phyloP scores from a whole-genome alignment of 192 early-diverging fungal species.

The Phycomyces nitens region DNA sequence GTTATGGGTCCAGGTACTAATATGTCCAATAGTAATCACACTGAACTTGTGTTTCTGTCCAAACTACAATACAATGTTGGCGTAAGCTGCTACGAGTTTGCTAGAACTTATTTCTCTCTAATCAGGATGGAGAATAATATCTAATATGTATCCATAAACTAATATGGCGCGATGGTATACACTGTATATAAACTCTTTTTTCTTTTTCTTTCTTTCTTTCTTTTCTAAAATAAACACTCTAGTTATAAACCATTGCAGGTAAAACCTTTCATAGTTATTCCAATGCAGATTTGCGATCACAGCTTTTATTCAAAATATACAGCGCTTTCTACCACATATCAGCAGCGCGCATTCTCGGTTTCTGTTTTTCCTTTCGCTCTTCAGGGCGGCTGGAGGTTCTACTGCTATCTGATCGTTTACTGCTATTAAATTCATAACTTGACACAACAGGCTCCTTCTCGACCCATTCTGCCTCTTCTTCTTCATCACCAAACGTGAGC shows the following conservation, averaged over 20 bases:
- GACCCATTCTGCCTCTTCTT: slow-evolving; percentile 14
- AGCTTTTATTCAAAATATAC: neutral
- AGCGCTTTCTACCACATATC: slow-evolving; percentile 10
- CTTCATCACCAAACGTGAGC: neutral
- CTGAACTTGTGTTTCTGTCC: slow-evolving; percentile 12
- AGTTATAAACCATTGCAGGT: too few relatives aligned
- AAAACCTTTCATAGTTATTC: too few relatives aligned
- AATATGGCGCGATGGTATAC: neutral
- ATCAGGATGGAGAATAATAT: slow-evolving; percentile 4
- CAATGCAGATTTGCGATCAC: too few relatives aligned
- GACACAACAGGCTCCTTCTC: slow-evolving; percentile 15
- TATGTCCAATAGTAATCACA: neutral
- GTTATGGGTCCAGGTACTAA: neutral
- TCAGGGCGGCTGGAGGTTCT: neutral
- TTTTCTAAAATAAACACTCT: too few relatives aligned
- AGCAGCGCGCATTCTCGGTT: slow-evolving; percentile 2
- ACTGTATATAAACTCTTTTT: too few relatives aligned
- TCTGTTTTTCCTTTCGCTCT: neutral
- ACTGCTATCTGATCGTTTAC: neutral
- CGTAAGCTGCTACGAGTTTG: slow-evolving; percentile 12
- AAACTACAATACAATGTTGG: slow-evolving; percentile 11
- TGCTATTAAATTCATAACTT: neutral
- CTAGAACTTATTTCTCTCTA: slow-evolving; percentile 13
- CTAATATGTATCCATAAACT: neutral
- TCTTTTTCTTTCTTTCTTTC: too few relatives aligned